Evolutionary conservation across 2,329 filamentous ascomycete genomes (phyloP).

Genomic region (Pseudopithomyces maydicus): DNA sequence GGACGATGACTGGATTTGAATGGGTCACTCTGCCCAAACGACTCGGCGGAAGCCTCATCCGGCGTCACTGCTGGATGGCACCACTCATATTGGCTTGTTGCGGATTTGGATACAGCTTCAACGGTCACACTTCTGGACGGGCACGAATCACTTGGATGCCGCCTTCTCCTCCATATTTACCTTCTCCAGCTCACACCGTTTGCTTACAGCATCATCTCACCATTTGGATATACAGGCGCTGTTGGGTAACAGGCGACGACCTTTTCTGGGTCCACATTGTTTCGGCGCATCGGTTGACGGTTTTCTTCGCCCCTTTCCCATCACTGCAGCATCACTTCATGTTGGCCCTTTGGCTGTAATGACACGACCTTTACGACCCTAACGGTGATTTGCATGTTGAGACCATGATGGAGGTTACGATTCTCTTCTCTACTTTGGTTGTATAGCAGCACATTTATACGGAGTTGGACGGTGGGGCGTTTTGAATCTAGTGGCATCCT

Average conservation of each 20-base stretch:
- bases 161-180: not conserved
- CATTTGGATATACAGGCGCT: not conserved
- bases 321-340: not conserved
- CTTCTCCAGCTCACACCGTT: not conserved
- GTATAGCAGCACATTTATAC: slow-evolving; percentile 6
- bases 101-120: not conserved
- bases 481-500: not conserved
- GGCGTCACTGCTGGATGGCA: not conserved
- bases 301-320: not conserved
- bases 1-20: slow-evolving; percentile 42
- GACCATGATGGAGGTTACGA: not conserved
- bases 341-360: slow-evolving; percentile 1
- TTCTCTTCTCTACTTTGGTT: not conserved
- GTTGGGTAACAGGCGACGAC: not conserved
- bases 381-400: slow-evolving; percentile 8
- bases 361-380: slow-evolving; percentile 9
- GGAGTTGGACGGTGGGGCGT: not conserved
- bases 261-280: not conserved
- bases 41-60: not conserved
- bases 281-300: not conserved
- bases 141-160: not conserved
- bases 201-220: not conserved
- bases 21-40: not conserved
- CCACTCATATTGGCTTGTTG: not conserved
- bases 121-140: not conserved